A percentile compares a stretch with the other conserved stretches of the same genome.
Conservation (phyloP, 805 yeast species). For the Yarrowia sp. region DNA sequence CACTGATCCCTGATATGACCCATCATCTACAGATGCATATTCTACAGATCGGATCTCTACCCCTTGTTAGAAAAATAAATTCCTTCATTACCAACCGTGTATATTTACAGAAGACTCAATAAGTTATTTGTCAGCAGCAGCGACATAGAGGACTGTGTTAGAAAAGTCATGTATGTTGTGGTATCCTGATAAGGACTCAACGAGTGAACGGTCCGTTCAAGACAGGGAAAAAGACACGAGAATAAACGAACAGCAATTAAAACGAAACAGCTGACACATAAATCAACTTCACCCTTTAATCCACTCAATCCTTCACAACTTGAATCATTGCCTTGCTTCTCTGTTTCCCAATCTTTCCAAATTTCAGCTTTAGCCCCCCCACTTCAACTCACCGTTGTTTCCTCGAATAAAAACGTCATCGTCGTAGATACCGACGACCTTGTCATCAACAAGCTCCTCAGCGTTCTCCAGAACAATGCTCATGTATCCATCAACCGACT, state of each 20-base stretch:
- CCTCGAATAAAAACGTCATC: slow-evolving; percentile 84
- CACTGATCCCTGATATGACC: too few relatives aligned
- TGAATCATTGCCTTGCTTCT: too few relatives aligned
- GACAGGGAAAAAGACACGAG: too few relatives aligned
- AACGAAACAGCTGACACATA: too few relatives aligned
- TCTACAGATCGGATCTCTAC: too few relatives aligned
- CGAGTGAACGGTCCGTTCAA: too few relatives aligned
- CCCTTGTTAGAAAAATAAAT: not conserved
- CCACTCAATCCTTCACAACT: too few relatives aligned
- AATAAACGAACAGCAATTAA: too few relatives aligned
- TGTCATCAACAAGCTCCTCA: slow-evolving; percentile 65
- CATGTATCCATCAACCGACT: slow-evolving; percentile 96
- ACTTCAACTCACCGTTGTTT: slow-evolving; percentile 68
- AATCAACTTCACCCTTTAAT: too few relatives aligned
- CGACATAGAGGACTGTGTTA: slow-evolving; percentile 38
- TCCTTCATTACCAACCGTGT: slow-evolving; percentile 35
- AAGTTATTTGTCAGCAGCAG: slow-evolving; percentile 38
- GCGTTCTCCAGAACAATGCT: slow-evolving; percentile 86
- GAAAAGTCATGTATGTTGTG: not conserved
- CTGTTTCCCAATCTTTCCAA: not conserved
- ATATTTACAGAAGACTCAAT: slow-evolving; percentile 34
- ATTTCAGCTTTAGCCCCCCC: too few relatives aligned
- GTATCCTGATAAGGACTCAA: too few relatives aligned
- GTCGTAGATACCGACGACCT: slow-evolving; percentile 62
- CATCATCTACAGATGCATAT: too few relatives aligned